A percentile compares a stretch with the other conserved stretches of the same genome.
phyloP scores from a whole-genome alignment of 176 grass and related monocot species.

The Zizania latifolia region DNA sequence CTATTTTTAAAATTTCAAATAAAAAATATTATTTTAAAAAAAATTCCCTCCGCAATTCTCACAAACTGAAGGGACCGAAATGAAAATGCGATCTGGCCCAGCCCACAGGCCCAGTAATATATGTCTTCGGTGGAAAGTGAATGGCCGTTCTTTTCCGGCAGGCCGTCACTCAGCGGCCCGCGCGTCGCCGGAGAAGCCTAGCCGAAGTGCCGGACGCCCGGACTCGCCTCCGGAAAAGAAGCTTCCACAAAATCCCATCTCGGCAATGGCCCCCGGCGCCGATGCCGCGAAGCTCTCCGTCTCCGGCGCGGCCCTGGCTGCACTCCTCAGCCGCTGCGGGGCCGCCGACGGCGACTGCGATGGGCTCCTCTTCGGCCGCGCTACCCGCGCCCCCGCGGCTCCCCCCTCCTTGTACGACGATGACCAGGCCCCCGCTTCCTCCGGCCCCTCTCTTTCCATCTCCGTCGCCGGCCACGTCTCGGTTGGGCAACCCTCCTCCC shows the following conservation, averaged over 20 bases:
- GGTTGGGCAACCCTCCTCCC: conserved; percentile 12
- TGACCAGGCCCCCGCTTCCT: conserved; percentile 1
- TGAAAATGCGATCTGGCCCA: not conserved
- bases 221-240: not conserved
- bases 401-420: conserved; percentile 20
- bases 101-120: not conserved
- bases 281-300: conserved; percentile 31
- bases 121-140: too few species aligned
- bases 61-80: not conserved
- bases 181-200: not conserved
- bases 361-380: conserved; percentile 35
- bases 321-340: conserved; percentile 36
- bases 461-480: conserved; percentile 24
- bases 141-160: too few species aligned
- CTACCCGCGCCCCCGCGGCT: conserved; percentile 9
- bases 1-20: too few species aligned
- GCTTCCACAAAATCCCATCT: not conserved
- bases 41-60: not conserved
- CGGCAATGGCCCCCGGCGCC: conserved; percentile 19
- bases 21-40: too few species aligned
- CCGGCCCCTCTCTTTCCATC: conserved; percentile 20
- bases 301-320: conserved; percentile 33
- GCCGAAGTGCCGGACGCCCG: too few species aligned
- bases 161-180: too few species aligned
- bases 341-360: conserved; percentile 35